Evolutionary conservation across 2,329 filamentous ascomycete genomes (phyloP).

Genomic region (Apiospora phragmitis): DNA sequence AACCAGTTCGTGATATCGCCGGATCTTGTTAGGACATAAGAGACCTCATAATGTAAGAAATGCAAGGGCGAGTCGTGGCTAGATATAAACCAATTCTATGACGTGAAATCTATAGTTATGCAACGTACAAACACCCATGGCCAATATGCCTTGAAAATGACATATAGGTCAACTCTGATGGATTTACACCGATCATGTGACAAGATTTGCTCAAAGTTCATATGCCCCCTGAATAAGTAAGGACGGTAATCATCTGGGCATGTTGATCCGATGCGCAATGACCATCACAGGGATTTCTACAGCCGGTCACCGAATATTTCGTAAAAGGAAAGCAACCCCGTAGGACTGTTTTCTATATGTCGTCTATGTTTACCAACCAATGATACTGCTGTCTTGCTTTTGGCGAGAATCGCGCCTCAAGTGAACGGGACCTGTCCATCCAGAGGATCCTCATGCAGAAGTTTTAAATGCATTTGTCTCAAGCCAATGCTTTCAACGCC

Average conservation of each 20-base stretch:
- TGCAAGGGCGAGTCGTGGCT: neutral
- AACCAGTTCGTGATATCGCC: neutral
- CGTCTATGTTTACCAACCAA: conserved; percentile 9
- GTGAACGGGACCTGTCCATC: neutral
- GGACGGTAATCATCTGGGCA: neutral
- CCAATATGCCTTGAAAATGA: neutral
- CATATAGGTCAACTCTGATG: neutral
- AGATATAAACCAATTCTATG: neutral
- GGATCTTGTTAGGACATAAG: neutral
- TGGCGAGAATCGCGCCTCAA: neutral
- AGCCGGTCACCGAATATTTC: neutral
- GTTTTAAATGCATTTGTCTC: neutral
- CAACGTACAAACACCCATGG: neutral
- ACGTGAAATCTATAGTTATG: neutral
- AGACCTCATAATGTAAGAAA: neutral
- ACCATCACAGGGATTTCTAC: neutral
- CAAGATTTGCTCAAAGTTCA: neutral
- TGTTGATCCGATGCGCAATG: neutral
- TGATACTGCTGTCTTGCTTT: neutral
- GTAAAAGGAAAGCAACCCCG: conserved; percentile 13
- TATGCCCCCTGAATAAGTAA: neutral
- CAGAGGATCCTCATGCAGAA: neutral
- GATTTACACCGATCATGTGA: neutral
- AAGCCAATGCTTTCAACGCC: conserved; percentile 5
- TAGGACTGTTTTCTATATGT: conserved; percentile 13